These are phyloP conservation scores for Diplodia seriata DNA, from an alignment of 2,329 filamentous ascomycete genomes.

Conservation along the genomic window DNA sequence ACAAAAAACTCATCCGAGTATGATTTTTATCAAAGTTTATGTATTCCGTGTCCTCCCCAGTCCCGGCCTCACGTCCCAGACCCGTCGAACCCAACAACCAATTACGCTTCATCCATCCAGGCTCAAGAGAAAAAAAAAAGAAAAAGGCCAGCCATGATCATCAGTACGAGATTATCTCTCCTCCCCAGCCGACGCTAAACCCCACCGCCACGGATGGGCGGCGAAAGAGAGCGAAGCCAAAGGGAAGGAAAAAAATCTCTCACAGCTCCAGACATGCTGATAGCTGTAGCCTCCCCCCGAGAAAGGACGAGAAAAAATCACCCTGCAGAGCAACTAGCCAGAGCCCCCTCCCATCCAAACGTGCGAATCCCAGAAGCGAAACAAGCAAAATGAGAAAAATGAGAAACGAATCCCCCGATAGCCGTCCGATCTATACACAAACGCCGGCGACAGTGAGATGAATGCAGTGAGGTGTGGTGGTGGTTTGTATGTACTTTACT, in stretches of 20 bases:
- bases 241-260: background rate
- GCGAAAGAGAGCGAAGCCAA: background rate
- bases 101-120: background rate
- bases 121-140: background rate
- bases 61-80: background rate
- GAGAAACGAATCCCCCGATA: background rate
- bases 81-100: background rate
- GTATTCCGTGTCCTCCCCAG: background rate
- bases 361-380: background rate
- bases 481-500: constrained; percentile 8
- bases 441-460: background rate
- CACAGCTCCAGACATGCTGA: background rate
- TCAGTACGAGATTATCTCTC: background rate
- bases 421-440: constrained; percentile 11
- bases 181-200: no score
- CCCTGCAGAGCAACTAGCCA: background rate
- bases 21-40: background rate
- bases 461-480: background rate
- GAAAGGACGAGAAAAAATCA: background rate
- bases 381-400: background rate
- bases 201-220: no score
- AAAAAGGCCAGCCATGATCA: background rate
- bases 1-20: background rate
- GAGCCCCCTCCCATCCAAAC: background rate
- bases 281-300: background rate